Evolutionary conservation across 768 basidiomycete genomes (phyloP).

Genomic region (Gloeopeniophorella convolvens): DNA sequence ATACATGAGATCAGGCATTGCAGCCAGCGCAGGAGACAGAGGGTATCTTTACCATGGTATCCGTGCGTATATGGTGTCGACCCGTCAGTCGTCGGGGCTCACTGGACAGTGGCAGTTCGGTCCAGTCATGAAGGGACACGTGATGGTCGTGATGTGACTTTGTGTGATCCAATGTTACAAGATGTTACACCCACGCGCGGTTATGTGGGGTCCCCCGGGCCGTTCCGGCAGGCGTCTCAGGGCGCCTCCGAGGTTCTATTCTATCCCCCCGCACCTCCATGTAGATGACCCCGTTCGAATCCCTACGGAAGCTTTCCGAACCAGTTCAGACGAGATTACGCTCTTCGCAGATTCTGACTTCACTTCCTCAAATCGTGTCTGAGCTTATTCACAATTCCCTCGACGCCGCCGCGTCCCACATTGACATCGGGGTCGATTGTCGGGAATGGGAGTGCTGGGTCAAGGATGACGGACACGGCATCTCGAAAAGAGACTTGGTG

Average conservation of each 20-base stretch:
- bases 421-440: slow-evolving; percentile 70
- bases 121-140: no score
- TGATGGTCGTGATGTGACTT: no score
- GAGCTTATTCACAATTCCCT: slow-evolving; percentile 89
- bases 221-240: no score
- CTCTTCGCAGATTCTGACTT: slow-evolving; percentile 79
- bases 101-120: no score
- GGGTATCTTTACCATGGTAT: slow-evolving; percentile 4
- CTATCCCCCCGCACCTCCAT: neutral
- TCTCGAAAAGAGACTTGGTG: slow-evolving; percentile 52
- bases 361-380: slow-evolving; percentile 69
- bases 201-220: no score
- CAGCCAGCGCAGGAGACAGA: neutral
- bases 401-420: slow-evolving; percentile 64
- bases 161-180: no score
- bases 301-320: slow-evolving; percentile 36
- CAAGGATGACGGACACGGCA: slow-evolving; percentile 78
- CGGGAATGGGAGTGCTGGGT: slow-evolving; percentile 82
- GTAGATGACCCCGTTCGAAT: slow-evolving; percentile 2
- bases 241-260: no score
- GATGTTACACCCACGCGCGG: no score
- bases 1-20: neutral
- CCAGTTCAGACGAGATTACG: slow-evolving; percentile 68
- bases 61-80: no score
- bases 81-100: no score